These are phyloP conservation scores for Rutstroemia sydowiana DNA, from an alignment of 2,329 filamentous ascomycete species.

Conservation along the genomic window DNA sequence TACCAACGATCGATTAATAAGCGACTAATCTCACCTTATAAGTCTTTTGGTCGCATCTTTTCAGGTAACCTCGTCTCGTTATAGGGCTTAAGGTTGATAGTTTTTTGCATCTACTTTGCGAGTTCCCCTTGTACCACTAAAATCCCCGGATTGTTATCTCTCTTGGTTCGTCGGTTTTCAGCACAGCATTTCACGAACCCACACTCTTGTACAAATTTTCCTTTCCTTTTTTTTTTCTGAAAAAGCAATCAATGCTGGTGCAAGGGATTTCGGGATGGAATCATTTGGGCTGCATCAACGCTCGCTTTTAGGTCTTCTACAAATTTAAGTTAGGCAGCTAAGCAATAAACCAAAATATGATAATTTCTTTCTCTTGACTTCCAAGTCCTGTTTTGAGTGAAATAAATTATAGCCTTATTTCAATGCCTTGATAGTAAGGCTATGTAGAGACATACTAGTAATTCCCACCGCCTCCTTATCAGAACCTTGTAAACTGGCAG, in stretches of 20 bases:
- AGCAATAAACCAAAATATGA: conserved; percentile 7
- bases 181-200: conserved; percentile 19
- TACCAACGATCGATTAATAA: conserved; percentile 6
- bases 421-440: not conserved
- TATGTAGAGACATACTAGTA: no score
- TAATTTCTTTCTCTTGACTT: not conserved
- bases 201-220: conserved; percentile 25
- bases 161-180: conserved; percentile 15
- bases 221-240: conserved; percentile 21
- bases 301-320: conserved; percentile 20
- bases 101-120: conserved; percentile 19
- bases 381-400: not conserved
- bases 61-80: not conserved
- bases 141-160: conserved; percentile 19
- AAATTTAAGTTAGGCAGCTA: conserved; percentile 21
- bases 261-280: conserved; percentile 8
- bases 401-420: not conserved
- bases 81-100: conserved; percentile 1
- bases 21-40: not conserved
- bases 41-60: conserved; percentile 1
- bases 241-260: conserved; percentile 14
- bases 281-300: conserved; percentile 20
- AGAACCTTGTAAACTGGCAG: not conserved
- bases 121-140: conserved; percentile 29
- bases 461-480: conserved; percentile 4